Conservation (phyloP, 2,329 filamentous ascomycete species). For the Botryotinia convoluta region DNA sequence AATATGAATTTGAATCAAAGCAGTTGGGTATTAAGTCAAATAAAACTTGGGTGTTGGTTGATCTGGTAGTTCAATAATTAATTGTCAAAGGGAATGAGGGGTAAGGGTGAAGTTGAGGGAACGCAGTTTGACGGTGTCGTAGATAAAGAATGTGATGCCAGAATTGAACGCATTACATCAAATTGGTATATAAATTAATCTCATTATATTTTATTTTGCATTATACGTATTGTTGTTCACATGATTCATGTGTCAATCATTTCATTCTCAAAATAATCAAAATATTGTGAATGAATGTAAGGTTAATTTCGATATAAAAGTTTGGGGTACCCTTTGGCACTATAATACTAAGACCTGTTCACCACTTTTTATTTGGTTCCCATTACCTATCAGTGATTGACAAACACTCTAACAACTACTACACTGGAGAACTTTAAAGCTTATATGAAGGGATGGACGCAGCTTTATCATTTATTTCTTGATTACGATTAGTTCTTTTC, state of each 20-base stretch:
- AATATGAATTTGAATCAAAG: background rate
- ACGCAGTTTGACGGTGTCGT: background rate
- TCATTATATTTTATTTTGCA: background rate
- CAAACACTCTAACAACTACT: background rate
- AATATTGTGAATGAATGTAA: background rate
- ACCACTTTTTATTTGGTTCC: too few species aligned
- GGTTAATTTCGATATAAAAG: background rate
- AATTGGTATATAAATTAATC: background rate
- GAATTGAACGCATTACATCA: background rate
- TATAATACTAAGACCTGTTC: background rate
- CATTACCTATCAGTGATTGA: background rate
- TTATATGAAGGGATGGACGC: background rate
- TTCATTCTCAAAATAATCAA: too few species aligned
- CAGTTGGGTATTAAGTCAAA: background rate
- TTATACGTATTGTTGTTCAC: background rate
- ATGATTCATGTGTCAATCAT: too few species aligned
- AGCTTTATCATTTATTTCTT: background rate
- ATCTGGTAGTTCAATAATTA: background rate
- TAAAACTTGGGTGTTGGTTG: too few species aligned
- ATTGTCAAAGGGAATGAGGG: background rate
- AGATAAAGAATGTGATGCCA: background rate
- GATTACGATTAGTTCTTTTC: background rate
- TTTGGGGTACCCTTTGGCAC: background rate
- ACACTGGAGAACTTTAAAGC: background rate
- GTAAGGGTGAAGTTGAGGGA: background rate